Conservation (phyloP, 495 filamentous ascomycete genomes). For the Hypoxylon lienhwacheense region DNA sequence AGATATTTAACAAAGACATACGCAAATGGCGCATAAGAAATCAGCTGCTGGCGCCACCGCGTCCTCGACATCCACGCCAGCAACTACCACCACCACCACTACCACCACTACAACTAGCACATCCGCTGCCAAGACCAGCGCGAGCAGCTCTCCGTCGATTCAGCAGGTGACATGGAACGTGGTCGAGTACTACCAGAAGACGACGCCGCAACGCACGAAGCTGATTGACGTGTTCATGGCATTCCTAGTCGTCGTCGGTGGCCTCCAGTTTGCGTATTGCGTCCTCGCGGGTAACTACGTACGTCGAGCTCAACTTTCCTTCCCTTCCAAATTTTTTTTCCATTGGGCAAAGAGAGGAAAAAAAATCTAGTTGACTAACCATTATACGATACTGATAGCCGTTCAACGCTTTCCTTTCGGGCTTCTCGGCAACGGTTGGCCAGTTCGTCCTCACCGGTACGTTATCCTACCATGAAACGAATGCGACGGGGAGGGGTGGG, state of each 20-base stretch:
- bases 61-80: slow-evolving; percentile 1
- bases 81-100: slow-evolving; percentile 5
- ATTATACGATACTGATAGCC: slow-evolving; percentile 58
- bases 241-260: slow-evolving; percentile 84
- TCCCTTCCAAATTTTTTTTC: background rate
- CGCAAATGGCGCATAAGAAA: slow-evolving; percentile 37
- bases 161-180: slow-evolving; percentile 58
- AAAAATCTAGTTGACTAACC: slow-evolving; percentile 14
- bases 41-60: slow-evolving; percentile 21
- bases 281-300: slow-evolving; percentile 93
- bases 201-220: slow-evolving; percentile 87
- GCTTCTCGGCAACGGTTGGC: slow-evolving; percentile 92
- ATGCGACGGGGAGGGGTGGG: background rate
- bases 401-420: slow-evolving; percentile 97
- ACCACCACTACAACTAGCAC: slow-evolving; percentile 10
- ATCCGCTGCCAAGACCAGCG: slow-evolving; percentile 13
- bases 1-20: background rate
- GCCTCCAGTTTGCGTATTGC: slow-evolving; percentile 91
- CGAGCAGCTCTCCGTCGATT: slow-evolving; percentile 35
- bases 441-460: slow-evolving; percentile 94
- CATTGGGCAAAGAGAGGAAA: background rate
- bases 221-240: slow-evolving; percentile 90
- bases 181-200: slow-evolving; percentile 72
- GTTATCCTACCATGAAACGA: slow-evolving; percentile 7
- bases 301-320: slow-evolving; percentile 48